Conservation (phyloP, 257 asterid species). For the Parsonsia alboflavescens region DNA sequence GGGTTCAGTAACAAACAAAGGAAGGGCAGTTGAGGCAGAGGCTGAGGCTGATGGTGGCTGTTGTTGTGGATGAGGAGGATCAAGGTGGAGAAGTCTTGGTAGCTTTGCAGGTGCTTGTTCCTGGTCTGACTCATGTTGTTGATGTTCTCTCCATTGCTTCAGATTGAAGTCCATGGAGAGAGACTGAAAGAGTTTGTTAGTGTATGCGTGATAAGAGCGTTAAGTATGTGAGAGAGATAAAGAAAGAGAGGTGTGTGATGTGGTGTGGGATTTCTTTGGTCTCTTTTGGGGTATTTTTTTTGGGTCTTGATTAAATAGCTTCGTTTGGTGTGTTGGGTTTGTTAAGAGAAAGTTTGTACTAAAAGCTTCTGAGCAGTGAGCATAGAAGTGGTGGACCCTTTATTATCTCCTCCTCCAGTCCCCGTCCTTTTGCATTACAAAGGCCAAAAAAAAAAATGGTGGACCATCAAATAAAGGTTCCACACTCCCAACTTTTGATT, state of each 20-base stretch:
- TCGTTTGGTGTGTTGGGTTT: slow-evolving; percentile 18
- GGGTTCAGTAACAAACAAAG: slow-evolving; percentile 65
- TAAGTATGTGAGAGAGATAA: slow-evolving; percentile 1
- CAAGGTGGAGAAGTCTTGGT: slow-evolving; percentile 41
- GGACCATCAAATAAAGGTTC: too few species aligned
- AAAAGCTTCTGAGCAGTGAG: slow-evolving; percentile 9
- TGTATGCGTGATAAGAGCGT: too few species aligned
- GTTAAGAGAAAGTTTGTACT: slow-evolving; percentile 12
- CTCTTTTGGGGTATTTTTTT: not conserved
- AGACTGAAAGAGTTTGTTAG: not conserved
- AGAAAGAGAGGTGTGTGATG: not conserved
- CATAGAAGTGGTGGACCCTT: slow-evolving; percentile 22
- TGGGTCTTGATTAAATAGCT: slow-evolving; percentile 7
- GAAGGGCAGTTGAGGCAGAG: slow-evolving; percentile 35
- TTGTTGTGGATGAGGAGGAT: slow-evolving; percentile 22
- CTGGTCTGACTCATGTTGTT: slow-evolving; percentile 28
- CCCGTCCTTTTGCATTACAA: not conserved
- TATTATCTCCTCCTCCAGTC: not conserved
- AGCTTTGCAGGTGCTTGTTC: slow-evolving; percentile 36
- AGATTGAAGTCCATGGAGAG: slow-evolving; percentile 64
- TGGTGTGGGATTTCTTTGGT: slow-evolving; percentile 10
- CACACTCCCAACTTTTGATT: too few species aligned
- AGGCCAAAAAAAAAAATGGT: not conserved
- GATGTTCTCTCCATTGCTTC: slow-evolving; percentile 70
- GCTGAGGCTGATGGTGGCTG: not conserved